Percentiles rank a stretch among this genome's conserved stretches.
phyloP scores from a whole-genome alignment of 2,329 filamentous ascomycete species.

The Aspergillus cejpii region DNA sequence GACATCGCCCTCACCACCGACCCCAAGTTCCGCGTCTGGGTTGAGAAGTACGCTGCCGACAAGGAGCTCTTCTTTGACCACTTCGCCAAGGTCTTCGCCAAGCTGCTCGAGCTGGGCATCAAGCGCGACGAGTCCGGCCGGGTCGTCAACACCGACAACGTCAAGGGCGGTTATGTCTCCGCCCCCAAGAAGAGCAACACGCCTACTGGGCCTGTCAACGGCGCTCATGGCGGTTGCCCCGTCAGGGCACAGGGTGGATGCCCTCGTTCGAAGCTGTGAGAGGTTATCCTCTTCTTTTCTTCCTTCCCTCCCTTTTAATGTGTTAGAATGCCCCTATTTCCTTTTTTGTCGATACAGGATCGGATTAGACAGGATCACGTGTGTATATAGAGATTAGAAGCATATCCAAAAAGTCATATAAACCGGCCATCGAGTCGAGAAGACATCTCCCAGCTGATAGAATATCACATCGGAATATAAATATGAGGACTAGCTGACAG shows the following conservation, averaged over 20 bases:
- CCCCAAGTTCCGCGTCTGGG: slow-evolving; percentile 49
- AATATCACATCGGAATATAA: too few species aligned
- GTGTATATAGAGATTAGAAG: neutral
- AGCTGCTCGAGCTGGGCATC: slow-evolving; percentile 57
- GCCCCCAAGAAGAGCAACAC: slow-evolving; percentile 52
- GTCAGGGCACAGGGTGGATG: slow-evolving; percentile 2
- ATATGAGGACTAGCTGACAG: too few species aligned
- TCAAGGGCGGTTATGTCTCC: slow-evolving; percentile 50
- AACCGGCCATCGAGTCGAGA: too few species aligned
- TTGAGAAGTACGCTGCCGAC: slow-evolving; percentile 54
- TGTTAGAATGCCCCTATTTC: slow-evolving; percentile 5
- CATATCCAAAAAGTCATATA: too few species aligned
- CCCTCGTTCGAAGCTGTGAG: slow-evolving; percentile 26
- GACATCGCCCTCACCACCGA: slow-evolving; percentile 55
- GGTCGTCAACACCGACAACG: slow-evolving; percentile 53
- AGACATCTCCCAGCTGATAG: too few species aligned
- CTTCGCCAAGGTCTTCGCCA: slow-evolving; percentile 54
- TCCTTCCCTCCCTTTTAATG: slow-evolving; percentile 3
- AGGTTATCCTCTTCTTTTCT: slow-evolving; percentile 1
- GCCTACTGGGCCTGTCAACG: slow-evolving; percentile 23
- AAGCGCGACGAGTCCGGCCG: slow-evolving; percentile 48
- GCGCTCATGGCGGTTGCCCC: slow-evolving; percentile 3
- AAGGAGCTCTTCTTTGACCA: slow-evolving; percentile 57
- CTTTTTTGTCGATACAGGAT: slow-evolving; percentile 6
- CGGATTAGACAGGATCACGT: slow-evolving; percentile 3